These are phyloP conservation scores for Scytalidium lignicola DNA, from an alignment of 2,329 filamentous ascomycete species.

Conservation along the genomic window DNA sequence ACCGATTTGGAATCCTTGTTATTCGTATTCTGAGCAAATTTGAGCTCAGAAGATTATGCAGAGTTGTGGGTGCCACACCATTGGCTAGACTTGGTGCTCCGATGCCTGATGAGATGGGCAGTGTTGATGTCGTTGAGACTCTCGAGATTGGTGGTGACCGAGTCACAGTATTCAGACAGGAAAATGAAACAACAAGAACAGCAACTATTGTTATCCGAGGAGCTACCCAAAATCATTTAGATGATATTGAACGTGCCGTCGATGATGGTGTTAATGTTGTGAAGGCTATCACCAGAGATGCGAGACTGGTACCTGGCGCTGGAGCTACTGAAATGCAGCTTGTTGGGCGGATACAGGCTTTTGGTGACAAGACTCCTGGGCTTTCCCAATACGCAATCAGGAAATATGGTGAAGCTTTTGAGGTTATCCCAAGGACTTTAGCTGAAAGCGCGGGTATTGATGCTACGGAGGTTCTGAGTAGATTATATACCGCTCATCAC, in stretches of 20 bases:
- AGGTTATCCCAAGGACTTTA: slow-evolving; percentile 89
- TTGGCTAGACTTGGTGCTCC: slow-evolving; percentile 90
- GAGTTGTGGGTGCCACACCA: slow-evolving; percentile 94
- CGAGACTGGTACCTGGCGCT: slow-evolving; percentile 85
- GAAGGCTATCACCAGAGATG: slow-evolving; percentile 94
- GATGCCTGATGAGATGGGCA: slow-evolving; percentile 99
- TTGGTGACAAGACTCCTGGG: slow-evolving; percentile 88
- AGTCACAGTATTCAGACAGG: slow-evolving; percentile 97
- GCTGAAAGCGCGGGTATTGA: slow-evolving; percentile 94
- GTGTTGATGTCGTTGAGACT: slow-evolving; percentile 90
- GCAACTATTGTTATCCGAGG: slow-evolving; percentile 91
- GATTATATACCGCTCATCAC: slow-evolving; percentile 88
- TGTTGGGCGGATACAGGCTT: slow-evolving; percentile 83
- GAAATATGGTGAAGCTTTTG: slow-evolving; percentile 96
- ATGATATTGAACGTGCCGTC: slow-evolving; percentile 93
- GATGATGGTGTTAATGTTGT: slow-evolving; percentile 98
- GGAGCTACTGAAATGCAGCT: slow-evolving; percentile 94
- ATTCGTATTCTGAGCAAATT: slow-evolving; percentile 99
- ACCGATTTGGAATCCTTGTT: slow-evolving; percentile 91
- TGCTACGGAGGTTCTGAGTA: slow-evolving; percentile 91
- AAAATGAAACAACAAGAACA: slow-evolving; percentile 85
- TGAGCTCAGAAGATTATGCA: slow-evolving; percentile 88
- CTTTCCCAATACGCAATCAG: slow-evolving; percentile 94
- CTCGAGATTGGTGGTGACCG: slow-evolving; percentile 96
- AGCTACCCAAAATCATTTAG: slow-evolving; percentile 95